These are phyloP conservation scores for Tulasnella sp. DNA, from an alignment of 768 basidiomycete genomes.

Conservation along the genomic window DNA sequence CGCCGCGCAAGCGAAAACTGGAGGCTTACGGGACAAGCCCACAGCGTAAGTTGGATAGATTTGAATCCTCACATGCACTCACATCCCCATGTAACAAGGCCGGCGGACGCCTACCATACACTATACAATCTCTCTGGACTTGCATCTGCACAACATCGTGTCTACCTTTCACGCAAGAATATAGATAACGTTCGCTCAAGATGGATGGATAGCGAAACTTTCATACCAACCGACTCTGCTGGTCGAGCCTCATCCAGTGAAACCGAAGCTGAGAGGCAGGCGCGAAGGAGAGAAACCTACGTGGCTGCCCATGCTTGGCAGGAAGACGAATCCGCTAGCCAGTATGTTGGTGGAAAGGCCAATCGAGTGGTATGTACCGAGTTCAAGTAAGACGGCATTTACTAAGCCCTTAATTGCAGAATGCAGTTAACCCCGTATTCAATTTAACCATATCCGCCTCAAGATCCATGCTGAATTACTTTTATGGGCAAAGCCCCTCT, in stretches of 20 bases:
- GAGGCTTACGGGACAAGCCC: slow-evolving; percentile 89
- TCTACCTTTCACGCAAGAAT: slow-evolving; percentile 36
- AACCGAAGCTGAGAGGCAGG: slow-evolving; percentile 23
- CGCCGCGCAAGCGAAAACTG: slow-evolving; percentile 73
- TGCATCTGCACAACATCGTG: slow-evolving; percentile 73
- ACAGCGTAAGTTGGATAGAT: slow-evolving; percentile 50
- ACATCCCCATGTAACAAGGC: slow-evolving; percentile 31
- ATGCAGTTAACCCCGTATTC: slow-evolving; percentile 70
- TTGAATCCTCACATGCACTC: neutral
- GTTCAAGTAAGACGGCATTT: neutral
- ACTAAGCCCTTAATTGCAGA: slow-evolving; percentile 33
- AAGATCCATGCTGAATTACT: slow-evolving; percentile 54
- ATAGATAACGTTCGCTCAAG: slow-evolving; percentile 25
- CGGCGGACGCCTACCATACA: slow-evolving; percentile 92
- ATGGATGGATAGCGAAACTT: slow-evolving; percentile 28
- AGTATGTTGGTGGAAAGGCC: slow-evolving; percentile 42
- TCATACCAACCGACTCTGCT: neutral
- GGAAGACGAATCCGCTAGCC: slow-evolving; percentile 42
- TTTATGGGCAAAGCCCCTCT: slow-evolving; percentile 61
- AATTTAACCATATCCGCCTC: slow-evolving; percentile 59
- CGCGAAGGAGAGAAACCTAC: slow-evolving; percentile 38
- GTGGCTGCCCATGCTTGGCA: slow-evolving; percentile 47
- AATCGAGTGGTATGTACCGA: slow-evolving; percentile 46
- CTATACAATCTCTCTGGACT: slow-evolving; percentile 85
- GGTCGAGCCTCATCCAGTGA: slow-evolving; percentile 20